Evolutionary conservation across 2,329 filamentous ascomycete species (phyloP), one percentile per base, ranked within the genome.

Genomic region (Pseudocercospora musae): DNA sequence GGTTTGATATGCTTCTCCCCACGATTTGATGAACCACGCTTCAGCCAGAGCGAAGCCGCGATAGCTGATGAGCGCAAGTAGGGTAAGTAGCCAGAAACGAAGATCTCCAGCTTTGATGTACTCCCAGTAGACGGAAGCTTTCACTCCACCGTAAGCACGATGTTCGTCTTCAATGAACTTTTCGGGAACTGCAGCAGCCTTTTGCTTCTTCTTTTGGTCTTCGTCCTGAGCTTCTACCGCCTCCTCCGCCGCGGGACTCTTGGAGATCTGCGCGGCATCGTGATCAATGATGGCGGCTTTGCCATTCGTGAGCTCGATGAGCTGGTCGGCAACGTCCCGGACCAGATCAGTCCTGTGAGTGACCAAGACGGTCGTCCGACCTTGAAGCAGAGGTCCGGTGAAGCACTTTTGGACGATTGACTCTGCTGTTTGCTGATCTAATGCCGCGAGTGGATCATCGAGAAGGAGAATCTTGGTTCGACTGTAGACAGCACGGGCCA

Each of bases 81-180:
- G 79, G 2, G 93, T 81, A 1, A 86, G 70, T 2, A 78, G 74
- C 92, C 92, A 96, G 80, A 88, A 91, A 60, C 80, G 81, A 49
- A 93, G 80, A 11, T 86, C 89, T 1, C 92, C 92, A 4, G 92
- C 91, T 74, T 87, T 89, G 77, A 96, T 87, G 68, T 96, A 96
- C 66, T 87, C 86, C 87, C 90, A 92, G 72, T 96, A 96, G 0
- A 96, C 88, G 6, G 82, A 82, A 10, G 86, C 78, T 69, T 92
- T 85, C 1, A 96, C 90, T 1, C 89, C 87, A 18, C 92, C 92
- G 63, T 90, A 84, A 0, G 85, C 88, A 54, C 90, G 84, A 67
- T 87, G 81, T 73, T 95, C 90, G 31, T 93, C 90, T 70, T 92
- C 88, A 50, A 92, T 87, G 70, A 94, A 93, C 69, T 91, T 91